Evolutionary conservation across 257 asterid genomes (phyloP), one percentile per base, ranked within the genome.

Genomic region (Coffea canephora): DNA sequence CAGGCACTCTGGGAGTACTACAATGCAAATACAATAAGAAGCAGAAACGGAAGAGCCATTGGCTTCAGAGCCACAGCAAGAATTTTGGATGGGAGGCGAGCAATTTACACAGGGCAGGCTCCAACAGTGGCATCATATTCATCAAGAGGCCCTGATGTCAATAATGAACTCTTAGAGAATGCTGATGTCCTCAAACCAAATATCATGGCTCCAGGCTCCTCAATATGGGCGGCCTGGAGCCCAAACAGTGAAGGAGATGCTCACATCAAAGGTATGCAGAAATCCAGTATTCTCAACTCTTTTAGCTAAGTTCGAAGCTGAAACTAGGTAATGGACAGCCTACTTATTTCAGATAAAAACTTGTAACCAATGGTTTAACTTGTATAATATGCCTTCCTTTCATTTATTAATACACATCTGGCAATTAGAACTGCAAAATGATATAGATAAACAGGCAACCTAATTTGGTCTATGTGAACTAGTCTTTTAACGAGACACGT

Each of bases 161-260:
- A 87, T 77, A 90, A 88, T 75, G 90, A 85, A 11, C 87, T 81
- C 62, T 69, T 89, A 43, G 90, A 89, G 85, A 83, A 88, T 0
- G 92, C 93, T 5, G 97, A 90, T 79, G 94, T 90, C 79, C 91
- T 90, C 48, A 92, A 92, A 82, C 97, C 95, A 36, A 89, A 82
- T 81, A 81, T 92, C 82, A 84, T 92, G 94, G 97, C 95, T 62
- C 97, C 97, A 0, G 97, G 97, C 41, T 88, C 95, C 77, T 88
- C 87, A 9, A 92, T 92, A 77, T 92, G 97, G 97, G 97, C 91
- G 52, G 92, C 95, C 15, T 90, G 95, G 97, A 89, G 86, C 81
- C 92, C 92, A 39, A 80, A 59, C 76, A 90, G 97, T 76, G 88
- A 85, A 77, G 97, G 93, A 77, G 90, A 92, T 81, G 81, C 74